Evolutionary conservation across 2,329 filamentous ascomycete species (phyloP), one percentile per base, ranked within the genome.

Genomic region (Penicillium sp.): DNA sequence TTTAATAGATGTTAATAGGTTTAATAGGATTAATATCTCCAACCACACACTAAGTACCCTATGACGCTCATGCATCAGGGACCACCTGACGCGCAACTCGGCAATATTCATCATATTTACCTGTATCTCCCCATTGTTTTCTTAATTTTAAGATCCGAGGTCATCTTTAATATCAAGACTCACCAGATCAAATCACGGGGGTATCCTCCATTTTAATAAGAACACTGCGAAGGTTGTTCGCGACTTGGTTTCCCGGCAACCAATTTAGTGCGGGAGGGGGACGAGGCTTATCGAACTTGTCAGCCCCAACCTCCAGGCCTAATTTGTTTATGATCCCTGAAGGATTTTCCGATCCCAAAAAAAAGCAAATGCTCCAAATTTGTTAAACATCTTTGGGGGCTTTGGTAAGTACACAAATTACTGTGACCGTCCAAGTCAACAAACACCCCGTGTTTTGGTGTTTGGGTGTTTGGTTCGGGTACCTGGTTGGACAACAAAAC

Each of bases 271-370:
- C 37, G 48, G 47, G 45, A 42, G 50, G 42, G 49, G 48, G 54
- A 25, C 21, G 50, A 41, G 41, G 62, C 63, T 67, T 67, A 67
- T 67, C 64, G 64, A 56, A 42, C 33, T 33, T 35, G 50, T 46
- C 54, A 56, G 42, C 53, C 38, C 29, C 47, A 45, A 45, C 42
- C 23, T 45, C 42, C 17, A 29, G 8, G 23, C 9, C 15, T n/a
- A 46, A 50, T 48, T 48, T 57, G 50, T 57, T 57, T 53, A 54
- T 53, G 54, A 57, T 48, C 55, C 54, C 21, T 57, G 50, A 54
- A 57, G 42, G 49, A 41, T 50, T 56, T 56, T 33, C 31, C 35
- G 31, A 17, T 47, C 55, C 15, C n/a, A 12, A 31, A 31, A 50
- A 54, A 35, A 45, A 35, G 40, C 59, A 62, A 55, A 67, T 66